These are phyloP conservation scores for Botrytis paeoniae DNA, from an alignment of 2,329 filamentous ascomycete genomes.

Conservation along the genomic window DNA sequence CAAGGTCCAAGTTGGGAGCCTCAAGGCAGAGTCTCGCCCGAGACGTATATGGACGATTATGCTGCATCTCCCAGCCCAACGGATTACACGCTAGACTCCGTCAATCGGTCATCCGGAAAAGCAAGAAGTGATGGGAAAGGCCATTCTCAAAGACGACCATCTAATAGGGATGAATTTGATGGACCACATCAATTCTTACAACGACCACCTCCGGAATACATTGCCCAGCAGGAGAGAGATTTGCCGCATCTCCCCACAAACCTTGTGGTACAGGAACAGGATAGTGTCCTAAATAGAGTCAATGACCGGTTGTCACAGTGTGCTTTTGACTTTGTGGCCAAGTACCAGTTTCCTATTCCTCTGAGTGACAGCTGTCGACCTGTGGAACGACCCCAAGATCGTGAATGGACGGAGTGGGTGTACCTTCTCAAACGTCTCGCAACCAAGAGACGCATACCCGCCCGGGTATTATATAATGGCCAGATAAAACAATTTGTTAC, in stretches of 20 bases:
- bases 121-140: slow-evolving; percentile 48
- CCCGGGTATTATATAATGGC: slow-evolving; percentile 79
- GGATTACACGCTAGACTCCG: slow-evolving; percentile 58
- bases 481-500: slow-evolving; percentile 92
- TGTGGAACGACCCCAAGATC: slow-evolving; percentile 69
- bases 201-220: slow-evolving; percentile 65
- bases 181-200: slow-evolving; percentile 80
- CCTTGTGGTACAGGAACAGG: slow-evolving; percentile 79
- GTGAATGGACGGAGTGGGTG: slow-evolving; percentile 91
- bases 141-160: slow-evolving; percentile 57
- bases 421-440: slow-evolving; percentile 81
- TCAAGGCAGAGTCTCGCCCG: slow-evolving; percentile 37
- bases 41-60: slow-evolving; percentile 40
- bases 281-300: slow-evolving; percentile 73
- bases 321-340: slow-evolving; percentile 86
- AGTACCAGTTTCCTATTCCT: slow-evolving; percentile 87
- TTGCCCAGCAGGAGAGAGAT: slow-evolving; percentile 75
- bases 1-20: slow-evolving; percentile 36
- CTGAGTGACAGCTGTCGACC: slow-evolving; percentile 74
- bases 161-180: slow-evolving; percentile 86
- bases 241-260: slow-evolving; percentile 80
- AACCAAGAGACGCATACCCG: slow-evolving; percentile 81
- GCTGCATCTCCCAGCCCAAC: slow-evolving; percentile 56
- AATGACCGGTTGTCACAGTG: slow-evolving; percentile 83
- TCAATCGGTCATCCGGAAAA: slow-evolving; percentile 44